A percentile compares a stretch with the other conserved stretches of the same genome.
Conservation (phyloP, 2,329 filamentous ascomycete species). For the Triangularia verruculosa region DNA sequence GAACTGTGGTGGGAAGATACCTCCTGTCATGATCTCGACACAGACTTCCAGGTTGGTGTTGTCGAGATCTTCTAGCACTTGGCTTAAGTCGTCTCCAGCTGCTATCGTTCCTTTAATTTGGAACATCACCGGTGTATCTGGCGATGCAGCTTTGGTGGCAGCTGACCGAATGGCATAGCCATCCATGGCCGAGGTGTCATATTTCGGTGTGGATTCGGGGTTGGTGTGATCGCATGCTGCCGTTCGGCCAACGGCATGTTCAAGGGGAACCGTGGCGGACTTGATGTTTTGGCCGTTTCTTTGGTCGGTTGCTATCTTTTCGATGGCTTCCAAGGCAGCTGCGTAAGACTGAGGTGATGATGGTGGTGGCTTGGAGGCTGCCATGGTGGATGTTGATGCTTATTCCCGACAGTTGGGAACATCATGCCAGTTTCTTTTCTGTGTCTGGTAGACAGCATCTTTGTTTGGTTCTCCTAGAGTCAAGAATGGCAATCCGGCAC, state of each 20-base stretch:
- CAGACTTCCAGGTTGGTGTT: constrained; percentile 20
- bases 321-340: not conserved
- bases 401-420: not conserved
- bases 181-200: constrained; percentile 33
- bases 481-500: no score
- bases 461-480: not conserved
- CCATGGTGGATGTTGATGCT: not conserved
- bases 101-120: constrained; percentile 5
- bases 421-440: no score
- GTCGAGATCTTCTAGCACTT: not conserved
- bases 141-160: constrained; percentile 22
- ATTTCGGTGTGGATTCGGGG: constrained; percentile 23
- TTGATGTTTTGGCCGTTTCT: not conserved
- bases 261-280: not conserved
- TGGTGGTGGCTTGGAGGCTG: not conserved
- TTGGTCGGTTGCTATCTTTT: not conserved
- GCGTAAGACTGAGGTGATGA: not conserved
- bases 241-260: not conserved
- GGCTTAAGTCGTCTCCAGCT: constrained; percentile 8
- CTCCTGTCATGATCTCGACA: constrained; percentile 34
- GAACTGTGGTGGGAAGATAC: constrained; percentile 26
- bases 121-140: constrained; percentile 14
- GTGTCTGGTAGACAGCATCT: no score
- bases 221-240: constrained; percentile 7
- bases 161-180: constrained; percentile 30